These are phyloP conservation scores for Leptomonas seymouri DNA, from an alignment of 208 protist species.

Conservation along the genomic window DNA sequence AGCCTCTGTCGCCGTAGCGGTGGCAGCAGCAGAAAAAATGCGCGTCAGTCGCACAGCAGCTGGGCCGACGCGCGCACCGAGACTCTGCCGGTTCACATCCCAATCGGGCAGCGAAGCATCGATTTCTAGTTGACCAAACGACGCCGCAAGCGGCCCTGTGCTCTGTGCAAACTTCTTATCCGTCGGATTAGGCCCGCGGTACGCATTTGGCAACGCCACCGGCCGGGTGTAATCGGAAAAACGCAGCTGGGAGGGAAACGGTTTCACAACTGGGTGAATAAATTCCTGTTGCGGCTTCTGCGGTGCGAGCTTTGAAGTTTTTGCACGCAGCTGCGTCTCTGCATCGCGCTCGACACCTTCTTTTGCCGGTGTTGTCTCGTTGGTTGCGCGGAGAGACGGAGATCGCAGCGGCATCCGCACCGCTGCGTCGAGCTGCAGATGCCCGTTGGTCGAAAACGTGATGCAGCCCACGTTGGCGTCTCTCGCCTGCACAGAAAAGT, in stretches of 20 bases:
- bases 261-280: constrained; percentile 7
- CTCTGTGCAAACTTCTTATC: background rate
- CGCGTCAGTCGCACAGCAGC: constrained; percentile 25
- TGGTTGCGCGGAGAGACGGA: background rate
- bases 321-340: background rate
- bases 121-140: constrained; percentile 29
- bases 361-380: background rate
- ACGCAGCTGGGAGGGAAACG: constrained; percentile 17
- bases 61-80: constrained; percentile 25
- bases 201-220: background rate
- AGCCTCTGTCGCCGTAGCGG: constrained; percentile 18
- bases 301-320: background rate
- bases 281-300: background rate
- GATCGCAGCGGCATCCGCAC: constrained; percentile 40
- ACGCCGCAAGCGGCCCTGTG: background rate
- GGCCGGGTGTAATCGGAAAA: constrained; percentile 28
- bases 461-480: constrained; percentile 40
- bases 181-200: background rate
- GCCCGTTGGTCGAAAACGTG: constrained; percentile 46
- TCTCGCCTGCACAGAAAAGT: constrained; percentile 42
- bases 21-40: constrained; percentile 10
- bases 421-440: constrained; percentile 41
- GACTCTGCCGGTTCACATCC: constrained; percentile 27
- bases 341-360: too few relatives aligned
- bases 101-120: constrained; percentile 27